These are phyloP conservation scores for Syzygium aromaticum DNA, from an alignment of 345 rosid genomes.

Conservation along the genomic window DNA sequence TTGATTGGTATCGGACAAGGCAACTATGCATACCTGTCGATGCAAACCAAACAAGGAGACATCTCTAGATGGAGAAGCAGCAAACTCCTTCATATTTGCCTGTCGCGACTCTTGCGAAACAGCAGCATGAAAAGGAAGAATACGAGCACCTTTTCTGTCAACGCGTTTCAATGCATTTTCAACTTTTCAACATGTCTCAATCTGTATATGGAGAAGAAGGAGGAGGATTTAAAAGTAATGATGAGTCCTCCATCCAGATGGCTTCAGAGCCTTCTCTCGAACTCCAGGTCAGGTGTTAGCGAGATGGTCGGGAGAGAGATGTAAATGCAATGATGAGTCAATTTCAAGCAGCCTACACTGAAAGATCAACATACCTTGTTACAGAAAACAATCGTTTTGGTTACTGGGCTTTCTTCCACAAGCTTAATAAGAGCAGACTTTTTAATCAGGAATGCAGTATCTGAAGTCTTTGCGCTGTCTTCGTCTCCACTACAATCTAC, in stretches of 20 bases:
- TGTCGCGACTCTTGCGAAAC: slow-evolving; percentile 59
- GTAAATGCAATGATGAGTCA: neutral
- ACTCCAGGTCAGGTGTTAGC: neutral
- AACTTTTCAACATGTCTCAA: slow-evolving; percentile 94
- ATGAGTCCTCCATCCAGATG: neutral
- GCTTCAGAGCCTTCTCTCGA: neutral
- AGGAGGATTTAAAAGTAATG: neutral
- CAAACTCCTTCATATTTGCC: slow-evolving; percentile 74
- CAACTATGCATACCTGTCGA: slow-evolving; percentile 52
- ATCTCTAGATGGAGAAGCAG: slow-evolving; percentile 25
- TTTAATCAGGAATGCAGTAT: slow-evolving; percentile 75
- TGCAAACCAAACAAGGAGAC: slow-evolving; percentile 69
- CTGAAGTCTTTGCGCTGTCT: slow-evolving; percentile 48
- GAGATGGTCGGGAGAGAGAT: neutral
- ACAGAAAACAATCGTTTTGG: slow-evolving; percentile 79
- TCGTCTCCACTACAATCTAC: slow-evolving; percentile 89
- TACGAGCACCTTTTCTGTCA: slow-evolving; percentile 50
- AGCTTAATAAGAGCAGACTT: slow-evolving; percentile 72
- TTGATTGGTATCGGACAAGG: neutral
- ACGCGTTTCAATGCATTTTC: slow-evolving; percentile 76
- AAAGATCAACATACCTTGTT: slow-evolving; percentile 46
- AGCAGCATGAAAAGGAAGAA: slow-evolving; percentile 89
- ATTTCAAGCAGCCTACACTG: neutral
- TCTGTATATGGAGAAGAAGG: slow-evolving; percentile 29
- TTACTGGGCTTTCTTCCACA: slow-evolving; percentile 44